Evolutionary conservation across 768 basidiomycete species (phyloP).

Genomic region (Scleroderma bovista): DNA sequence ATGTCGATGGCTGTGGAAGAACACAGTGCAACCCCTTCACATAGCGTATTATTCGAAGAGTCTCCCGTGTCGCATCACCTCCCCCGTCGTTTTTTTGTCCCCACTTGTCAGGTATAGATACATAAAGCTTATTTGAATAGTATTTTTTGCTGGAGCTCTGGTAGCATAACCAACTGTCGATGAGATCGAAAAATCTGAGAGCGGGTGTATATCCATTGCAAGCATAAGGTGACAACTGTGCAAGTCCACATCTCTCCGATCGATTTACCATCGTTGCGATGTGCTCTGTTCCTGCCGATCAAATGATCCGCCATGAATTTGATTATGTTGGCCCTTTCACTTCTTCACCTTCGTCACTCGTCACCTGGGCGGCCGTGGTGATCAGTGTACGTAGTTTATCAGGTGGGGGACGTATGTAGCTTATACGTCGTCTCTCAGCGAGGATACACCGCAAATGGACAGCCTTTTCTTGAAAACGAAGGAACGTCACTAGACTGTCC

Average conservation of each 20-base stretch:
- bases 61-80: background rate
- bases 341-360: background rate
- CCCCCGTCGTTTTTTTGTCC: background rate
- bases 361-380: background rate
- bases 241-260: background rate
- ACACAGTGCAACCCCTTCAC: background rate
- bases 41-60: background rate
- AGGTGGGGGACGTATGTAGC: too few species aligned
- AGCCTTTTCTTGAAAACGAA: too few species aligned
- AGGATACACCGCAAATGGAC: too few species aligned
- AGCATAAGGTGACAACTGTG: background rate
- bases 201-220: background rate
- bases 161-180: background rate
- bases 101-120: background rate
- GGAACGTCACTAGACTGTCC: too few species aligned
- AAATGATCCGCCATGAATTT: background rate
- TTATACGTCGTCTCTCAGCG: too few species aligned
- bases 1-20: slow-evolving; percentile 1
- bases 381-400: too few species aligned
- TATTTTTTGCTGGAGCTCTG: background rate
- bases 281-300: background rate
- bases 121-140: background rate
- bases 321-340: background rate
- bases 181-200: background rate
- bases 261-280: background rate